Evolutionary conservation across 2,329 filamentous ascomycete species (phyloP).

Genomic region (Pseudocercospora eumusae): DNA sequence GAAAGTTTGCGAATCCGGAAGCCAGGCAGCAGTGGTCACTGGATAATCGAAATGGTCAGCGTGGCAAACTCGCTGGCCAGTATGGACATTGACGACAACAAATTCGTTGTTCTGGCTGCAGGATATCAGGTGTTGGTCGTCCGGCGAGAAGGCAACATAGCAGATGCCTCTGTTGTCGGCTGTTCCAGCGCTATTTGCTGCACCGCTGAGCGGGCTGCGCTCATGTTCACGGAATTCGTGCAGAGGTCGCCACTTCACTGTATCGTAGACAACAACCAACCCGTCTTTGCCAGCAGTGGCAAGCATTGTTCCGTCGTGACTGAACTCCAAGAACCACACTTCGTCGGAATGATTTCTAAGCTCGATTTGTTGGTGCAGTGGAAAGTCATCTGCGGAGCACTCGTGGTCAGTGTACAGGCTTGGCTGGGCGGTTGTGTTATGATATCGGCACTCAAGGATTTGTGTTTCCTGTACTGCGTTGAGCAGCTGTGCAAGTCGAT

Average conservation of each 20-base stretch:
- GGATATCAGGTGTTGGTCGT: slow-evolving; percentile 81
- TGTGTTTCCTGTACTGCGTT: slow-evolving; percentile 82
- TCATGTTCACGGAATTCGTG: slow-evolving; percentile 46
- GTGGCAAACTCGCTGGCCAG: slow-evolving; percentile 61
- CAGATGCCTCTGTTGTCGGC: slow-evolving; percentile 60
- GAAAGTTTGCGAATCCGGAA: slow-evolving; percentile 73
- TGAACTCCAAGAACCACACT: slow-evolving; percentile 90
- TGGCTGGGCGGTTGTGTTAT: slow-evolving; percentile 75
- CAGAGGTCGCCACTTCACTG: slow-evolving; percentile 65
- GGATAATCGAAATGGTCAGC: slow-evolving; percentile 76
- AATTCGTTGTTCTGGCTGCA: slow-evolving; percentile 57
- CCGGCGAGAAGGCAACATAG: slow-evolving; percentile 87
- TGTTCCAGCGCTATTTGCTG: slow-evolving; percentile 17
- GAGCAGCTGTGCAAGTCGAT: slow-evolving; percentile 77
- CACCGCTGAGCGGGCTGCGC: slow-evolving; percentile 23
- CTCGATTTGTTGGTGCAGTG: slow-evolving; percentile 68
- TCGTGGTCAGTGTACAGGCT: slow-evolving; percentile 87
- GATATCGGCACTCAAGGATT: slow-evolving; percentile 81
- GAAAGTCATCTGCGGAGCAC: slow-evolving; percentile 79
- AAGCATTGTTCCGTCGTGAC: slow-evolving; percentile 77
- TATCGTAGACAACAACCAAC: slow-evolving; percentile 79
- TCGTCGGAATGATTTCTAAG: slow-evolving; percentile 75
- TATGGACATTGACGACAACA: slow-evolving; percentile 37
- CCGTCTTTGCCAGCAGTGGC: slow-evolving; percentile 79
- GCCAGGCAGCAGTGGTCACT: slow-evolving; percentile 88